Base-by-base conservation (phyloP, 176 grass and related monocot genomes). In the Zizania latifolia region DNA sequence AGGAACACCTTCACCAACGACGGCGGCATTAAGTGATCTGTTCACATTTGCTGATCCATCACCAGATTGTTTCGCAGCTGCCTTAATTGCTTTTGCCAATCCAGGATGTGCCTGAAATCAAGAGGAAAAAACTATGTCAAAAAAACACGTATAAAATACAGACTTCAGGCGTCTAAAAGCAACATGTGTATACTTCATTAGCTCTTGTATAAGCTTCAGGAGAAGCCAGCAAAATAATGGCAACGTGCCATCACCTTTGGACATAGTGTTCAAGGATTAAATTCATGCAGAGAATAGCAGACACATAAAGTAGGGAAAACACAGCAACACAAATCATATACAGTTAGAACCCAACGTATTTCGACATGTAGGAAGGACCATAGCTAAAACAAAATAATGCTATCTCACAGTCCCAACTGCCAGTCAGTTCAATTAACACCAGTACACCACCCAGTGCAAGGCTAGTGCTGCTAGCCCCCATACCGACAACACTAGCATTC, bases 41-140 rank as follows among this genome's bases (percentile, higher is more conserved):
- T 77, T 93, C 4, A 87, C 69, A 34, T 69, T 71, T 22, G 78
- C 45, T 41, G 76, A 43, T n/a, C 78, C 78, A 43, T 72, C 85
- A 34, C 77, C 86, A 38, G 91, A 85, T 43, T 82, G 75, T 33
- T 78, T 85, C 0, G 86, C 89, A 71, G 89, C 89, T 63, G 86
- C 91, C 74, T 94, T 88, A 79, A 94, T 90, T 53, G 95, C 95
- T 83, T 86, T 85, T 39, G 86, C 21, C 11, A 99, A 37, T 53
- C 88, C 95, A 38, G 95, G 95, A 75, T 99, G 64, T n/a, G 86
- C 75, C 91, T 94, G 84, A 55, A 62, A 63, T 39, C 15, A 72
- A 32, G 40, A 85, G n/a, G 27, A 26, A 50, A 55, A 23, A 38
- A 84, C 53, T 21, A 40, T 62, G 30, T 10, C 8, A 59, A n/a